Conservation (phyloP, 2,329 filamentous ascomycete species). For the Plenodomus biglobosus region DNA sequence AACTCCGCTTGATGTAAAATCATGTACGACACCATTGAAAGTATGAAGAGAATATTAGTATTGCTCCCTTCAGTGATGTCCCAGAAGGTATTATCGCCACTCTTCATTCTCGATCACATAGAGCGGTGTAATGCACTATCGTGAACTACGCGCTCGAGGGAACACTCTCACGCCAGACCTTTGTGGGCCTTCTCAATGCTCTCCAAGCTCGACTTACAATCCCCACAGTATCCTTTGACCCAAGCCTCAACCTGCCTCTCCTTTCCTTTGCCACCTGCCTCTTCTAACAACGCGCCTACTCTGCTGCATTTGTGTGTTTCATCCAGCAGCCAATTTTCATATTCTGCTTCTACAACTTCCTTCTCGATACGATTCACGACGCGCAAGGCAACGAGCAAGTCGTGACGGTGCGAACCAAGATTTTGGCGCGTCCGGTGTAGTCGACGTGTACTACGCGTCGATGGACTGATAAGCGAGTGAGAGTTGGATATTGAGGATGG, state of each 20-base stretch:
- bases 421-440: constrained; percentile 79
- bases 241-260: constrained; percentile 55
- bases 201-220: constrained; percentile 52
- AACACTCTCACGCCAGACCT: constrained; percentile 8
- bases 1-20: background rate
- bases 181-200: constrained; percentile 9
- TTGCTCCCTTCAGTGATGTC: background rate
- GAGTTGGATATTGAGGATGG: constrained; percentile 19
- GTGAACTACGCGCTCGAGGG: no score
- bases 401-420: constrained; percentile 81
- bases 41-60: background rate
- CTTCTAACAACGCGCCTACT: constrained; percentile 52
- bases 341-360: constrained; percentile 83
- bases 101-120: background rate
- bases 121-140: no score
- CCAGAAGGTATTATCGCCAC: background rate
- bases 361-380: constrained; percentile 87
- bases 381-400: constrained; percentile 85
- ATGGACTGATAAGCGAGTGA: constrained; percentile 25
- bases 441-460: constrained; percentile 49
- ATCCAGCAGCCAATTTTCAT: constrained; percentile 86
- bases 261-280: constrained; percentile 40
- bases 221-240: constrained; percentile 64
- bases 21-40: background rate
- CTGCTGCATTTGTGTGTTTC: constrained; percentile 77